Evolutionary conservation across 805 yeast genomes (phyloP), one percentile per base, ranked within the genome.

Genomic region (Yamadazyma akitaensis): DNA sequence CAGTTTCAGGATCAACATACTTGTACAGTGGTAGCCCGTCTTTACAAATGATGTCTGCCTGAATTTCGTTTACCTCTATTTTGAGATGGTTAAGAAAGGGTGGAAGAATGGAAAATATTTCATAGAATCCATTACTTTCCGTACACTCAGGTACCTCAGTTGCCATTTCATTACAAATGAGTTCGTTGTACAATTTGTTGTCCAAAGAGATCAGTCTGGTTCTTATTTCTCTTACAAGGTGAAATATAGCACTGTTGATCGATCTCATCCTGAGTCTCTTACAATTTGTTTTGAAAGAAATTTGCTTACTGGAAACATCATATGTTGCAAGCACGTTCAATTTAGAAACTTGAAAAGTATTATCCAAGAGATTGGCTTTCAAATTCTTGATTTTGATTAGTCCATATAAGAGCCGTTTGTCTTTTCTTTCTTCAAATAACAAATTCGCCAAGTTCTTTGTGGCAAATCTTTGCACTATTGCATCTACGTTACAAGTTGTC

Each of bases 1-100:
- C 56, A 1, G 60, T 40, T 1, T 44, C 46, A 6, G 58, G 57
- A 39, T 65, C 67, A 26, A 40, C 51, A 11, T 65, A 51, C 2
- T 50, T 45, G 42, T 65, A 65, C 43, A 61, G 57, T 0, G 77
- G 77, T 14, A 72, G 55, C 8, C 65, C 65, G 44, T 72, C 76
- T 43, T 69, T 70, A 50, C 76, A 71, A 12, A 67, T 58, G 3
- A 72, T 59, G 38, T 67, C 68, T 1, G 65, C 58, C 50, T 64
- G 67, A 13, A 70, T 32, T 28, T 56, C 50, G 3, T 61, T 43
- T 7, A 66, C 51, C n/a, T 56, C 56, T 14, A 67, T 33, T 47
- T 60, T 62, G 25, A 71, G 45, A 5, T 62, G 51, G 6, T 58
- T 50, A 8, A 72, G 34, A 14, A 58, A 45, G 0, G 53, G 42